These are phyloP conservation scores for Debaryomyces fabryi DNA, from an alignment of 1,139 yeast species.

Conservation along the genomic window DNA sequence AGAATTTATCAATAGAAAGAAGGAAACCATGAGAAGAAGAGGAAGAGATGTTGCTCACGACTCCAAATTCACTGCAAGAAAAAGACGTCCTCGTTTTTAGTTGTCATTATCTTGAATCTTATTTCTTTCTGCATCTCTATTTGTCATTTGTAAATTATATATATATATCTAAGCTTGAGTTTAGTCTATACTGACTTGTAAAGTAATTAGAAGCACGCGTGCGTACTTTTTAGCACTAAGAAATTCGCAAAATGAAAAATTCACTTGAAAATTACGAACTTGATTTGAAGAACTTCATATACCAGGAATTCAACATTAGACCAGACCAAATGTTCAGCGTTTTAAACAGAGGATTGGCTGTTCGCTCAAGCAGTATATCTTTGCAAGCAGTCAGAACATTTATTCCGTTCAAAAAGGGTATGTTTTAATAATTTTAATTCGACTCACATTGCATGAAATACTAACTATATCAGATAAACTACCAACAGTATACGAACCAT, in stretches of 20 bases:
- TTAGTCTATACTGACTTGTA: not conserved
- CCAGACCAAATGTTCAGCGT: conserved; percentile 21
- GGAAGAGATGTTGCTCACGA: conserved; percentile 90
- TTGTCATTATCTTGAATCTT: not conserved
- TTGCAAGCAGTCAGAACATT: conserved; percentile 24
- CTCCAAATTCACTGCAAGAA: conserved; percentile 91
- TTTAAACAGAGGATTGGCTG: conserved; percentile 15
- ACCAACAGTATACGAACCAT: conserved; percentile 54
- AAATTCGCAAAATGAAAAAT: conserved; percentile 5
- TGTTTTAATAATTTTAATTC: conserved; percentile 12
- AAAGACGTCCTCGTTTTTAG: conserved; percentile 83
- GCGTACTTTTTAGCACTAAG: conserved; percentile 13
- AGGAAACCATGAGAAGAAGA: conserved; percentile 88
- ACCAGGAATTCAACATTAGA: not conserved
- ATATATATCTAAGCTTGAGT: not conserved
- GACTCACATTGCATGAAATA: conserved; percentile 4
- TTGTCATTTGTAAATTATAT: conserved; percentile 1
- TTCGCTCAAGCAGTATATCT: conserved; percentile 13
- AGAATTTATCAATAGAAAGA: conserved; percentile 86
- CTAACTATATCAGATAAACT: conserved; percentile 20
- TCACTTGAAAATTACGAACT: conserved; percentile 1
- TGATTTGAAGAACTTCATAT: not conserved
- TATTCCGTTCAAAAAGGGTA: conserved; percentile 24
- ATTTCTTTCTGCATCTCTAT: not conserved
- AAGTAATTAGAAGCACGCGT: not conserved